phyloP scores from a whole-genome alignment of 352 stramenopile species.

The Thalassiosira delicatula region DNA sequence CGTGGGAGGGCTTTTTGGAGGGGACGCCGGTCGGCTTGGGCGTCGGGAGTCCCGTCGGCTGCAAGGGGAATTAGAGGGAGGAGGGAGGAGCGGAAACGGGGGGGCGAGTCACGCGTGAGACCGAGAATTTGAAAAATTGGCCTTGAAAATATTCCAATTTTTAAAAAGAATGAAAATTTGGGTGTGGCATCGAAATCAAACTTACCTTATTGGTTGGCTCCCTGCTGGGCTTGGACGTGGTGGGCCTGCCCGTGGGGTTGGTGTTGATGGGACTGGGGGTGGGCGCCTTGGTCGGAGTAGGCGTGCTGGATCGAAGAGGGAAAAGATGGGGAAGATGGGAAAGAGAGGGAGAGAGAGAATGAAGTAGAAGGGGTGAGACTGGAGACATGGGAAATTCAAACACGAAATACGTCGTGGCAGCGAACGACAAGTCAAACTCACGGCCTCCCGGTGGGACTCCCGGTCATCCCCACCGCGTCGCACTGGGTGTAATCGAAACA shows the following conservation, averaged over 20 bases:
- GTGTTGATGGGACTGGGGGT: slow-evolving; percentile 23
- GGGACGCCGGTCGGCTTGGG: slow-evolving; percentile 47
- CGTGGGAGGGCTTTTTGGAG: slow-evolving; percentile 51
- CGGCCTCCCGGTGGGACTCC: slow-evolving; percentile 15
- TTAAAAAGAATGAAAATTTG: too few species aligned
- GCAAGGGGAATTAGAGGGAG: not conserved
- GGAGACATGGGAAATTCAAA: too few species aligned
- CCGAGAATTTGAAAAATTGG: not conserved
- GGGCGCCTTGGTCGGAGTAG: slow-evolving; percentile 23
- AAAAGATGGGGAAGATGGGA: too few species aligned
- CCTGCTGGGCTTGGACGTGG: slow-evolving; percentile 52
- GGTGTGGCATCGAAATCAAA: too few species aligned
- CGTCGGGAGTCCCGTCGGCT: slow-evolving; percentile 29
- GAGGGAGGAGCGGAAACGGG: slow-evolving; percentile 6
- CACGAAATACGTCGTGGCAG: too few species aligned
- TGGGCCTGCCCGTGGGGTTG: slow-evolving; percentile 42
- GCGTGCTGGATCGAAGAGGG: too few species aligned
- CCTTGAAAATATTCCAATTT: too few species aligned
- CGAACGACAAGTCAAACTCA: slow-evolving; percentile 1
- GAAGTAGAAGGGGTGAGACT: not conserved
- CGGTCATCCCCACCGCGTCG: slow-evolving; percentile 39
- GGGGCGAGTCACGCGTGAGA: not conserved
- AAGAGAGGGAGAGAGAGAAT: not conserved
- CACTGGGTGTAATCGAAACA: slow-evolving; percentile 61
- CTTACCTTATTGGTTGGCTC: slow-evolving; percentile 41